Percentiles rank a stretch among this genome's conserved stretches.
Conservation (phyloP, 805 yeast species). For the Wickerhamiella nectarea region DNA sequence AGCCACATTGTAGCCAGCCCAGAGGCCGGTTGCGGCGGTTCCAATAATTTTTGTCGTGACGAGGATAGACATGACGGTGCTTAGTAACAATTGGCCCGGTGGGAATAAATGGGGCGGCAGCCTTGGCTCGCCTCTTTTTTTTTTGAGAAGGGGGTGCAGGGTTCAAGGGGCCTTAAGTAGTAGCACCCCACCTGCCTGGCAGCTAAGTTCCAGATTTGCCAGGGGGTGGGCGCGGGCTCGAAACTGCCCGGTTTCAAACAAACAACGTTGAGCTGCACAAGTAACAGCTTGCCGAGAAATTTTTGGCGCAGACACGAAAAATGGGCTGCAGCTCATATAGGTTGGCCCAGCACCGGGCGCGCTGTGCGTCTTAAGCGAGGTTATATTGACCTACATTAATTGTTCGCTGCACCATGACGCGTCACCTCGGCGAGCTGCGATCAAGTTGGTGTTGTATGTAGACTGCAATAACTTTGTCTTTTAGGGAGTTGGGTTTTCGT, state of each 20-base stretch:
- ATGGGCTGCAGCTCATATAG: neutral
- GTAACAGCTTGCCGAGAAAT: no score
- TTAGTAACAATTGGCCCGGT: neutral
- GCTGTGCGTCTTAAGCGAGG: neutral
- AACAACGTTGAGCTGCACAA: no score
- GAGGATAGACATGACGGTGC: slow-evolving; percentile 7
- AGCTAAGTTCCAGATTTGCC: no score
- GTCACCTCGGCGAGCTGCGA: neutral
- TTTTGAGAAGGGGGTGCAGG: no score
- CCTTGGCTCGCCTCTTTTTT: no score
- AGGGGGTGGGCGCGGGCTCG: no score
- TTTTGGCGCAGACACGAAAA: neutral
- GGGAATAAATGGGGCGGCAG: neutral
- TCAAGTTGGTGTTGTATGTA: no score
- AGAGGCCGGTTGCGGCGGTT: slow-evolving; percentile 26
- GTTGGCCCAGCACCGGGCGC: neutral
- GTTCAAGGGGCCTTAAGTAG: no score
- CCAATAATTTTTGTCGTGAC: slow-evolving; percentile 26
- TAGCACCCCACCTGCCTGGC: no score
- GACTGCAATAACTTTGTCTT: neutral
- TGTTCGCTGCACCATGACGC: neutral
- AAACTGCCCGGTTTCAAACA: no score
- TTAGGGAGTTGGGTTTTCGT: neutral
- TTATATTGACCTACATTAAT: neutral
- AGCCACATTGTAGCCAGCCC: slow-evolving; percentile 25